These are phyloP conservation scores for Cladorrhinum sp. DNA, from an alignment of 2,329 filamentous ascomycete species.

Conservation along the genomic window DNA sequence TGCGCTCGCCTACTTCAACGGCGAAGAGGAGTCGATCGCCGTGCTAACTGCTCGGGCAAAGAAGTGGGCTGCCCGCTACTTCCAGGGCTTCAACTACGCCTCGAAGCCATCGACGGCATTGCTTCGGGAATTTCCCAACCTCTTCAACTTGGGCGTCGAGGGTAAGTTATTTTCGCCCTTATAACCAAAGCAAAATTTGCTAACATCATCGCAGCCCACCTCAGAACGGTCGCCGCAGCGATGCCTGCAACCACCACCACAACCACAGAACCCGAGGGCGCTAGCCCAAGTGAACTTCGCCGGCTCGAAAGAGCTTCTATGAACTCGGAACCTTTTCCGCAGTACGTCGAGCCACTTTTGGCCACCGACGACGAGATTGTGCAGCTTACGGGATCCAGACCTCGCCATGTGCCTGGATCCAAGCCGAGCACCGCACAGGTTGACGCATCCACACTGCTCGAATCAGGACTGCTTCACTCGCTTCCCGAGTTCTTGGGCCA, in stretches of 20 bases:
- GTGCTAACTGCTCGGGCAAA: constrained; percentile 21
- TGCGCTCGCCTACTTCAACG: constrained; percentile 31
- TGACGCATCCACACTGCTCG: constrained; percentile 22
- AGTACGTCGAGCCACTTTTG: constrained; percentile 23
- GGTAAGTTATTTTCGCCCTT: constrained; percentile 5
- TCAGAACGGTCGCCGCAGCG: constrained; percentile 12
- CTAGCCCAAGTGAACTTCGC: constrained; percentile 12
- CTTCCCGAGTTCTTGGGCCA: constrained; percentile 30
- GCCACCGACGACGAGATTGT: constrained; percentile 25
- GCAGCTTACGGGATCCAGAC: constrained; percentile 24
- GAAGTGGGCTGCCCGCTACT: constrained; percentile 23
- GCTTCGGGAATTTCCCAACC: constrained; percentile 19
- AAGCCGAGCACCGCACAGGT: constrained; percentile 24
- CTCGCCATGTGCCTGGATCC: neutral
- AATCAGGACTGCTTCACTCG: constrained; percentile 20
- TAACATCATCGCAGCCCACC: constrained; percentile 13
- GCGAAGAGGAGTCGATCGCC: constrained; percentile 15
- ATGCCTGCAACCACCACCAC: constrained; percentile 11
- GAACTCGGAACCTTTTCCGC: constrained; percentile 24
- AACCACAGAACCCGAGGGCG: constrained; percentile 17
- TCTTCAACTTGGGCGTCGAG: constrained; percentile 24
- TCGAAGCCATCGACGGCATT: constrained; percentile 18
- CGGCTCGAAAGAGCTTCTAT: constrained; percentile 13
- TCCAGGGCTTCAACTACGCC: constrained; percentile 17
- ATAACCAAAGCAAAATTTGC: neutral